These are phyloP conservation scores for Aphanomyces stellatus DNA, from an alignment of 352 stramenopile species.

Conservation along the genomic window DNA sequence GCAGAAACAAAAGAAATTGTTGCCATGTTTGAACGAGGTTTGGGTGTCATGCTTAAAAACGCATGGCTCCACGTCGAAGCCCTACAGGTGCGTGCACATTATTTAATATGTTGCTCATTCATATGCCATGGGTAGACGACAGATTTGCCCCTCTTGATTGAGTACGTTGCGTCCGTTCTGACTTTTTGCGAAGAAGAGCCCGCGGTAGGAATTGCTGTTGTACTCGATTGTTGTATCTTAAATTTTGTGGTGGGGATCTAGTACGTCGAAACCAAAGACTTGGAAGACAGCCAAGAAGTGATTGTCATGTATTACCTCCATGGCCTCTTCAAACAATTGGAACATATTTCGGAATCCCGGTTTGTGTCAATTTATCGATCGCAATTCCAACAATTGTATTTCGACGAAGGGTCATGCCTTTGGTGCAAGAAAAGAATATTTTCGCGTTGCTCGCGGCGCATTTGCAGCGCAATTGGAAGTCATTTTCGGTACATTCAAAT, in stretches of 20 bases:
- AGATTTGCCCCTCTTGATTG: constrained; percentile 81
- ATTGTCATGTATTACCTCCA: constrained; percentile 83
- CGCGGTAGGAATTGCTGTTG: constrained; percentile 25
- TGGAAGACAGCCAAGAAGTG: constrained; percentile 76
- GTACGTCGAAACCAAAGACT: constrained; percentile 63
- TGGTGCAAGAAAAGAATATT: constrained; percentile 71
- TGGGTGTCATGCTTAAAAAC: constrained; percentile 84
- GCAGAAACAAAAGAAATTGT: constrained; percentile 54
- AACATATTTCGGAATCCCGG: constrained; percentile 76
- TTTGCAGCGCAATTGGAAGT: constrained; percentile 44
- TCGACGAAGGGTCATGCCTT: constrained; percentile 81
- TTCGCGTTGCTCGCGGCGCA: constrained; percentile 73
- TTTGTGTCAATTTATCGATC: constrained; percentile 19
- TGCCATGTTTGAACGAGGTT: constrained; percentile 82
- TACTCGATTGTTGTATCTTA: constrained; percentile 11
- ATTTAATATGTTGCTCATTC: background rate
- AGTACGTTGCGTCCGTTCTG: constrained; percentile 83
- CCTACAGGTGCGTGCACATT: constrained; percentile 41
- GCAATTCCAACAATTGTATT: background rate
- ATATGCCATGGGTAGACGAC: constrained; percentile 48
- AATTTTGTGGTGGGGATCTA: constrained; percentile 25
- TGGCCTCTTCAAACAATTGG: constrained; percentile 72
- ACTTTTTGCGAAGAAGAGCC: constrained; percentile 66
- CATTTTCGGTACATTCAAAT: constrained; percentile 23
- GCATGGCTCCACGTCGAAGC: constrained; percentile 86